A percentile compares a stretch with the other conserved stretches of the same genome.
phyloP scores from a whole-genome alignment of 176 grass and related monocot species.

The Aegilops speltoides region DNA sequence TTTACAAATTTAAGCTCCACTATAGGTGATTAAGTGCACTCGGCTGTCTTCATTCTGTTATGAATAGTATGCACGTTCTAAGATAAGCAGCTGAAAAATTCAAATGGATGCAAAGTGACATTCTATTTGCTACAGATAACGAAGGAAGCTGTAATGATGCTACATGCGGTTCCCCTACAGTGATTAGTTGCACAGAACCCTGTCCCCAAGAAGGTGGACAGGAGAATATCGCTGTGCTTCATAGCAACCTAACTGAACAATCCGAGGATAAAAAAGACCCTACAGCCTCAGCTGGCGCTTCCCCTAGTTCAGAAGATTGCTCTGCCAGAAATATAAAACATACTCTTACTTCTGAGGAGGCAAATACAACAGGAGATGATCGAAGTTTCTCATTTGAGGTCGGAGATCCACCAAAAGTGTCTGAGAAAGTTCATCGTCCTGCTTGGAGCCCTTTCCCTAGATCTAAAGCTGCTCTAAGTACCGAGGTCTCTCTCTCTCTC shows the following conservation, averaged over 20 bases:
- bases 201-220: conserved; percentile 40
- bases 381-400: conserved; percentile 89
- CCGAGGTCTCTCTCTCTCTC: conserved; percentile 40
- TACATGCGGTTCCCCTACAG: conserved; percentile 70
- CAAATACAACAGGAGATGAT: conserved; percentile 57
- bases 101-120: conserved; percentile 19
- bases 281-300: conserved; percentile 28
- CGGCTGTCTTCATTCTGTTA: not conserved
- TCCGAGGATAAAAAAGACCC: conserved; percentile 44
- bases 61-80: conserved; percentile 10
- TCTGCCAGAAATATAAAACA: conserved; percentile 35
- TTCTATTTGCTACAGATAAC: conserved; percentile 45
- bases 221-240: conserved; percentile 22
- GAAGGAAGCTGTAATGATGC: conserved; percentile 39
- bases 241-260: not conserved
- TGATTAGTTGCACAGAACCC: conserved; percentile 58
- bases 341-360: conserved; percentile 41
- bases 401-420: conserved; percentile 43
- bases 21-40: conserved; percentile 1
- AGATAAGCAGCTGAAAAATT: not conserved
- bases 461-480: conserved; percentile 40
- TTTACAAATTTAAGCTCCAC: not conserved
- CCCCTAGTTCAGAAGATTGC: conserved; percentile 30
- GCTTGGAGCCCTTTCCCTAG: conserved; percentile 55
- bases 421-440: conserved; percentile 56